Conservation (phyloP, 2,329 filamentous ascomycete genomes). For the Penicillium sp. region DNA sequence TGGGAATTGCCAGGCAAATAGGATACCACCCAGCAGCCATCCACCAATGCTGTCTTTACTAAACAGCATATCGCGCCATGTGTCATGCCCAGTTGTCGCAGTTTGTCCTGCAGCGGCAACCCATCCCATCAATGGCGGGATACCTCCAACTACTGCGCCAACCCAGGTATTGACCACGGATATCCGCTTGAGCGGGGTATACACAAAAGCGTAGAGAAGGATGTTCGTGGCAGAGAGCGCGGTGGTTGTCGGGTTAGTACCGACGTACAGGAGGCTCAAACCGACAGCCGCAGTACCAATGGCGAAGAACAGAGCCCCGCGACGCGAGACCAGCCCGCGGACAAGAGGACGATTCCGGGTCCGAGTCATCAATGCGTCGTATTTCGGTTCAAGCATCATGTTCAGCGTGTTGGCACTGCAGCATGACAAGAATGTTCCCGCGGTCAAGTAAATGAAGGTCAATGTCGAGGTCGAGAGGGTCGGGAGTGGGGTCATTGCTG, state of each 20-base stretch:
- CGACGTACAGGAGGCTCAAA: slow-evolving; percentile 72
- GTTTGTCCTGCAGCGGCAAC: slow-evolving; percentile 87
- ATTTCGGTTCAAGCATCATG: slow-evolving; percentile 91
- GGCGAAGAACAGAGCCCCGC: slow-evolving; percentile 75
- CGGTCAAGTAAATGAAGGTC: slow-evolving; percentile 87
- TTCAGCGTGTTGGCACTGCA: slow-evolving; percentile 92
- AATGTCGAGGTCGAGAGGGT: slow-evolving; percentile 74
- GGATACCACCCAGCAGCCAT: slow-evolving; percentile 78
- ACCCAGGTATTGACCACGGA: slow-evolving; percentile 91
- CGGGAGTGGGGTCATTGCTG: slow-evolving; percentile 56
- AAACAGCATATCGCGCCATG: slow-evolving; percentile 75
- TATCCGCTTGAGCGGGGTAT: slow-evolving; percentile 88
- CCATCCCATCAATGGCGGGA: slow-evolving; percentile 98
- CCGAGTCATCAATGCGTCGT: slow-evolving; percentile 90
- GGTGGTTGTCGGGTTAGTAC: slow-evolving; percentile 91
- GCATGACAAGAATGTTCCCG: slow-evolving; percentile 82
- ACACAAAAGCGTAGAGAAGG: slow-evolving; percentile 81
- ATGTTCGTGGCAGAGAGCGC: slow-evolving; percentile 84
- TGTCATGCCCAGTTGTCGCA: slow-evolving; percentile 67
- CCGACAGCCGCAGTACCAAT: slow-evolving; percentile 68
- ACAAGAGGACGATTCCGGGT: slow-evolving; percentile 89
- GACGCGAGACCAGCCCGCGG: slow-evolving; percentile 69
- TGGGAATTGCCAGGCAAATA: slow-evolving; percentile 97
- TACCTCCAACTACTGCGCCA: slow-evolving; percentile 85
- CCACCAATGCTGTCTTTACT: slow-evolving; percentile 70